Evolutionary conservation across 2,329 filamentous ascomycete genomes (phyloP), one percentile per base, ranked within the genome.

Genomic region (Fusarium sp.): DNA sequence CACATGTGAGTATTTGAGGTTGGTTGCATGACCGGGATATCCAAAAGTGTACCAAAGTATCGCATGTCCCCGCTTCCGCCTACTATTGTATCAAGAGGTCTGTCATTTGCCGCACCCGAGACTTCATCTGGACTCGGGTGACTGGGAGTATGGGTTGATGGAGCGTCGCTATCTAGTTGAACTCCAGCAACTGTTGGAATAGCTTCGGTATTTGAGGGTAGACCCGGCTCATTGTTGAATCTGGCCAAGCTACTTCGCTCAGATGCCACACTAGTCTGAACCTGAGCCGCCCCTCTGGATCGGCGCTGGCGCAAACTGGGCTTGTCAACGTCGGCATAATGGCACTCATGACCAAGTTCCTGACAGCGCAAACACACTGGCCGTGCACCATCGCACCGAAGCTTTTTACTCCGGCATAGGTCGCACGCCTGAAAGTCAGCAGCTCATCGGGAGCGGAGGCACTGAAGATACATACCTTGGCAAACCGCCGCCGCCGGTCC

Each of bases 281-380:
- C 36, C 31, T 37, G 34, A 10, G 10, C 6, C 10, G 10, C 15
- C 34, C 10, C 34, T 37, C 34, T 10, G 7, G 34, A 37, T 37
- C 10, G 15, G 10, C 34, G 34, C 34, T 15, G 34, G 6, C 34
- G 34, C 15, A 12, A 7, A 27, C 7, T 27, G 15, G 43, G 43
- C 30, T 46, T 55, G 39, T 18, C 23, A 2, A 55, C 39, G 23
- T 55, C 52, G 23, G 52, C 39, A 12, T 55, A 55, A 43, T 13
- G 27, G n/a, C 52, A 55, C 39, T n/a, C 31, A n/a, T 18, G 16
- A 1, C 28, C 13, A 12, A 44, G 23, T 15, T 3, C 15, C 9
- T n/a, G 37, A 7, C 52, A 46, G 8, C 52, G 37, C 7, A 30
- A 12, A 6, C 52, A 55, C 10, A 44, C 28, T n/a, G 52, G 52